Base-by-base conservation (phyloP, 2,329 filamentous ascomycete species). In the Aulographum hederae region DNA sequence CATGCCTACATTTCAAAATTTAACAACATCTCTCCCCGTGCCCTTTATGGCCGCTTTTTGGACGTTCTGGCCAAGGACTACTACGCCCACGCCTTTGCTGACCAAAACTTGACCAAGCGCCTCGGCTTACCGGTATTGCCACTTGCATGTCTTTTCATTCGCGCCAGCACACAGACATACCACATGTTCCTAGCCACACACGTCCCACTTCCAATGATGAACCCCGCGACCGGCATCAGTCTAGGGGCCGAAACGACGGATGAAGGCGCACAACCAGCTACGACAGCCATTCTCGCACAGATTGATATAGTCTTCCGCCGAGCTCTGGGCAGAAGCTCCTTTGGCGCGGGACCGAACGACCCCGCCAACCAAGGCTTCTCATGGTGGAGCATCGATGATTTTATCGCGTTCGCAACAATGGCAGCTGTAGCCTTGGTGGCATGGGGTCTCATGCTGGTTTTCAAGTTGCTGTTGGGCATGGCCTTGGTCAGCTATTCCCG, bases 1-100 rank as follows among this genome's bases (percentile, higher is more conserved):
- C 91, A 98, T 48, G 82, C 82, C 15, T 98, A 95, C 50, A 91
- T 98, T 50, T 85, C 76, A 49, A 98, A 98, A 50, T 98, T 98
- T 60, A 98, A 98, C 62, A 93, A 92, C 44, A 84, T 85, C 42
- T 86, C 89, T 40, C 89, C 89, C 3, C n/a, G n/a, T n/a, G 71
- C 69, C 5, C 78, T 98, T 34, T 98, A 98, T 51, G 69, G 73
- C 32, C 73, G 84, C 16, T 93, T 89, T 48, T 67, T 95, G 12
- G 91, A 98, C 47, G 80, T 98, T 4, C 60, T 98, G 5, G 85
- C 84, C 41, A 95, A 95, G 52, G 89, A 98, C 51, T 98, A 98
- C 55, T 98, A 98, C 50, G 86, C 84, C 1, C 86, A 94, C 48
- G 86, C 86, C 3, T 98, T 98, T 47, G 73, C 76, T 10, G 78